A percentile compares a stretch with the other conserved stretches of the same genome.
phyloP scores from a whole-genome alignment of 2,329 filamentous ascomycete species.

The Diaporthe vexans region DNA sequence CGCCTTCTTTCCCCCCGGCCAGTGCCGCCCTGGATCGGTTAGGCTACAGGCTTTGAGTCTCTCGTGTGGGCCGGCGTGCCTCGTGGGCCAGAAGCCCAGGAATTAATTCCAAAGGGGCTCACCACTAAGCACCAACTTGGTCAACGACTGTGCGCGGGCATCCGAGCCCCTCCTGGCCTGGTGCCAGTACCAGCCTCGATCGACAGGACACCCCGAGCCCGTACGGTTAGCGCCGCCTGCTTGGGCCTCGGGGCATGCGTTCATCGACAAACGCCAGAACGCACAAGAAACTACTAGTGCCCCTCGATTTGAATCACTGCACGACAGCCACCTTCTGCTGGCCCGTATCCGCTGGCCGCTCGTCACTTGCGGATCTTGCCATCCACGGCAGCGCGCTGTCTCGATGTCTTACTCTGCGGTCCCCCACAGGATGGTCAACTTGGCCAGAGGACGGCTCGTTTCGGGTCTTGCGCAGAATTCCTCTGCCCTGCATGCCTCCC shows the following conservation, averaged over 20 bases:
- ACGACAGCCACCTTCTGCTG: slow-evolving; percentile 23
- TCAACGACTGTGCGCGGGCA: slow-evolving; percentile 26
- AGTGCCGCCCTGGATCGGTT: slow-evolving; percentile 1
- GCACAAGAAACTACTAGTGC: slow-evolving; percentile 36
- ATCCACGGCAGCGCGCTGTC: slow-evolving; percentile 30
- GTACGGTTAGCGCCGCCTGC: slow-evolving; percentile 36
- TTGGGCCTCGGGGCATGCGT: slow-evolving; percentile 34
- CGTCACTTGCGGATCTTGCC: slow-evolving; percentile 29
- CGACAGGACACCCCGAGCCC: slow-evolving; percentile 10
- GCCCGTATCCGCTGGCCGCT: slow-evolving; percentile 26
- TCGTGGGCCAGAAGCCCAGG: not conserved
- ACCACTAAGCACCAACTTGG: slow-evolving; percentile 3
- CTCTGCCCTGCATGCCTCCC: slow-evolving; percentile 15
- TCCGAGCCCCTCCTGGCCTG: slow-evolving; percentile 19
- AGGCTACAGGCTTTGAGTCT: not conserved
- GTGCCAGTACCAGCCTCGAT: not conserved
- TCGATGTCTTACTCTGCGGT: slow-evolving; percentile 40
- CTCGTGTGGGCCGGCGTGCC: not conserved
- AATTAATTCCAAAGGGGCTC: slow-evolving; percentile 25
- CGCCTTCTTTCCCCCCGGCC: not conserved
- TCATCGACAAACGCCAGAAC: slow-evolving; percentile 38
- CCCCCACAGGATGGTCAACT: slow-evolving; percentile 33
- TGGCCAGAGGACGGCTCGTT: slow-evolving; percentile 24
- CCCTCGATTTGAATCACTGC: slow-evolving; percentile 35
- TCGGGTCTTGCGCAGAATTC: slow-evolving; percentile 22